A percentile compares a stretch with the other conserved stretches of the same genome.
These are phyloP conservation scores for Mortierella sp. DNA, from an alignment of 371 early-diverging fungal genomes.

Conservation along the genomic window DNA sequence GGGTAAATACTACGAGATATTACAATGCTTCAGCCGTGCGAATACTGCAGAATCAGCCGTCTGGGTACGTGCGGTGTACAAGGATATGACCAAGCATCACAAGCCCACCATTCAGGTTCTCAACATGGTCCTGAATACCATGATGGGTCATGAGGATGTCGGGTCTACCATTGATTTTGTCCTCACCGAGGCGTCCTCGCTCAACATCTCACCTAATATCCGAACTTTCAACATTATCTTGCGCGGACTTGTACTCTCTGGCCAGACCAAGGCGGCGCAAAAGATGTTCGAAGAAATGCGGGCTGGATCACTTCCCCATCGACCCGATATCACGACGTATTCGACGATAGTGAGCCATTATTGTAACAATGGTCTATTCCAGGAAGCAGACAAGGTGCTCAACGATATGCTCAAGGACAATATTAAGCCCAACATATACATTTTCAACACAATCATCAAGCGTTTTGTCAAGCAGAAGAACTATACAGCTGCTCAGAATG, in stretches of 20 bases:
- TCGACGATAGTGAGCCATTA: constrained; percentile 47
- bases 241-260: constrained; percentile 18
- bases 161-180: constrained; percentile 28
- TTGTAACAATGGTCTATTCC: constrained; percentile 17
- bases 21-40: constrained; percentile 25
- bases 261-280: constrained; percentile 15
- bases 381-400: constrained; percentile 55
- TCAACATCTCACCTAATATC: constrained; percentile 3
- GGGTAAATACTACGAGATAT: constrained; percentile 20
- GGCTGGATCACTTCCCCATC: constrained; percentile 5
- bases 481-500: constrained; percentile 51
- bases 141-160: constrained; percentile 24
- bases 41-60: constrained; percentile 13
- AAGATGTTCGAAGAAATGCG: constrained; percentile 40
- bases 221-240: constrained; percentile 47
- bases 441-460: constrained; percentile 61
- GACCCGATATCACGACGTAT: constrained; percentile 38
- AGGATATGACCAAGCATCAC: constrained; percentile 29
- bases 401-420: constrained; percentile 55
- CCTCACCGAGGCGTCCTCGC: constrained; percentile 2
- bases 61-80: constrained; percentile 33
- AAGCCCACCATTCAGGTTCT: constrained; percentile 13
- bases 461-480: constrained; percentile 55
- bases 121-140: constrained; percentile 34
- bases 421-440: constrained; percentile 50